These are phyloP conservation scores for Magnaporthiopsis rhizophila DNA, from an alignment of 2,329 filamentous ascomycete species.

Conservation along the genomic window DNA sequence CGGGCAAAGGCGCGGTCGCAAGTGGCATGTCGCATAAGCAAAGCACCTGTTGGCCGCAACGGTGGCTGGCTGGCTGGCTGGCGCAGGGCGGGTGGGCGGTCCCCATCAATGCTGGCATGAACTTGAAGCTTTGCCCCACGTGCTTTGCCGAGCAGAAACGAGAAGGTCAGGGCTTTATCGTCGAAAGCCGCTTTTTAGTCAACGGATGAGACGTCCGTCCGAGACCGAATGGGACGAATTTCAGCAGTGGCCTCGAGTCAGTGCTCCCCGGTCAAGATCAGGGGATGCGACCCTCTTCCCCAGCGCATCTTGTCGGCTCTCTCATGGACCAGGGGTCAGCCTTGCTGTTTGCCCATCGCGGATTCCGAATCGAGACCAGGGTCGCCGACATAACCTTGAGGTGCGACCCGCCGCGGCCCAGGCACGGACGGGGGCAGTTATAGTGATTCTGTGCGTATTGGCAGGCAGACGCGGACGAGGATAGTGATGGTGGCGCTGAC, in stretches of 20 bases:
- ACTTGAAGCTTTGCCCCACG: neutral
- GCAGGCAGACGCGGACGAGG: neutral
- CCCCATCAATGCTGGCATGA: neutral
- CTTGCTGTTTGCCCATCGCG: neutral
- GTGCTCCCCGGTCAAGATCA: too few species aligned
- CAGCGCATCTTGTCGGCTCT: neutral
- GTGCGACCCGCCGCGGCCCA: neutral
- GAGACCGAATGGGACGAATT: neutral
- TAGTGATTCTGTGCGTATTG: neutral
- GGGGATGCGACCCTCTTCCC: too few species aligned
- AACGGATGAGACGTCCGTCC: neutral
- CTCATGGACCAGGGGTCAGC: too few species aligned
- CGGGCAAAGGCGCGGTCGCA: too few species aligned
- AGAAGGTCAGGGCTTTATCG: neutral
- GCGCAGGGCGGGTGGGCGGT: too few species aligned
- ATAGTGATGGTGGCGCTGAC: neutral
- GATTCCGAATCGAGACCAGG: neutral
- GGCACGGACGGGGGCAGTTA: too few species aligned
- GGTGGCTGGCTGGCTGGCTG: too few species aligned
- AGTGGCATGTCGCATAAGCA: too few species aligned
- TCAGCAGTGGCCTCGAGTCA: neutral
- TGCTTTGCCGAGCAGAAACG: neutral
- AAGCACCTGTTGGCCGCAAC: neutral
- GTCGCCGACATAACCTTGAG: neutral
- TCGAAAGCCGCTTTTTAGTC: neutral